These are phyloP conservation scores for Aspergillus avenaceus DNA, from an alignment of 495 filamentous ascomycete genomes.

Conservation along the genomic window DNA sequence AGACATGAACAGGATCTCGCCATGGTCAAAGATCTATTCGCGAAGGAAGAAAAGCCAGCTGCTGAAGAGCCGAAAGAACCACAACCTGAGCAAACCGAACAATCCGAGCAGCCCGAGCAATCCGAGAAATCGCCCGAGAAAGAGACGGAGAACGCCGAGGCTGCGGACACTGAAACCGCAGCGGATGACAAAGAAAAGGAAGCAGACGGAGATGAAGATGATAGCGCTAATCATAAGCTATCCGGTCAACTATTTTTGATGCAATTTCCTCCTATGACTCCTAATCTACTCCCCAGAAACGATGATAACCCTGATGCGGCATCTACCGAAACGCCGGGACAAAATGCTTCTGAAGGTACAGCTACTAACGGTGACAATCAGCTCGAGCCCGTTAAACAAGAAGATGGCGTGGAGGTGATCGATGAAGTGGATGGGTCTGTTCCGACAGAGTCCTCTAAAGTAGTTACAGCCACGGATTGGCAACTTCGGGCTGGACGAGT, in stretches of 20 bases:
- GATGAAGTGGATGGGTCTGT: slow-evolving; percentile 20
- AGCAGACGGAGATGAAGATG: slow-evolving; percentile 23
- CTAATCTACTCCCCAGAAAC: slow-evolving; percentile 36
- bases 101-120: slow-evolving; percentile 5
- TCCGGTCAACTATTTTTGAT: slow-evolving; percentile 47
- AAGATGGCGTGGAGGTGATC: slow-evolving; percentile 29
- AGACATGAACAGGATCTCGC: slow-evolving; percentile 39
- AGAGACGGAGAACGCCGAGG: not conserved
- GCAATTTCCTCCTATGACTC: slow-evolving; percentile 54
- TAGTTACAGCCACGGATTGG: slow-evolving; percentile 37
- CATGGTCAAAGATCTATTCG: slow-evolving; percentile 32
- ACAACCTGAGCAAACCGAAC: slow-evolving; percentile 8
- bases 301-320: slow-evolving; percentile 12
- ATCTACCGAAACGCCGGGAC: slow-evolving; percentile 5
- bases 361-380: slow-evolving; percentile 1
- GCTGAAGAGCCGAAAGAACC: slow-evolving; percentile 12
- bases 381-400: slow-evolving; percentile 26
- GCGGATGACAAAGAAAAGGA: slow-evolving; percentile 13
- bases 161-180: slow-evolving; percentile 9
- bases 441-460: slow-evolving; percentile 14
- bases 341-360: not conserved
- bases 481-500: slow-evolving; percentile 52
- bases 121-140: slow-evolving; percentile 7
- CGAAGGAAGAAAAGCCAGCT: slow-evolving; percentile 18
- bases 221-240: slow-evolving; percentile 26